phyloP scores from a whole-genome alignment of 1,139 yeast species.

The Saccharomyces hybrid region DNA sequence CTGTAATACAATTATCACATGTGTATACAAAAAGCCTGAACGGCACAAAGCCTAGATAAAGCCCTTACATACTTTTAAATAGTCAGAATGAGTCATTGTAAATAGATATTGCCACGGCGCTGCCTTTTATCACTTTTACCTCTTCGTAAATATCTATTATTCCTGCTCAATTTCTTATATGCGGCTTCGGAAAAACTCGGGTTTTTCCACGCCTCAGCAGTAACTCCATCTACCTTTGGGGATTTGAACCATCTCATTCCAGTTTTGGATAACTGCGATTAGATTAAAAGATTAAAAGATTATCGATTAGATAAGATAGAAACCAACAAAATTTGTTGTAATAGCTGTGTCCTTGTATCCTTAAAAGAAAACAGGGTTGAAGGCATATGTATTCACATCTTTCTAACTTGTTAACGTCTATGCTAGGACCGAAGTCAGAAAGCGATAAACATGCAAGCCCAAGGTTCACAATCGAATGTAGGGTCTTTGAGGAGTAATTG shows the following conservation, averaged over 20 bases:
- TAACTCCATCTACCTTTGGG: not conserved
- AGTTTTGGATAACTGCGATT: not conserved
- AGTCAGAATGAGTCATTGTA: constrained; percentile 1
- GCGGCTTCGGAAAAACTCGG: not conserved
- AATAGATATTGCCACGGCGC: not conserved
- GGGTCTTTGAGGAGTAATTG: not conserved
- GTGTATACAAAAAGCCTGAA: constrained; percentile 22
- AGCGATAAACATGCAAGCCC: not conserved
- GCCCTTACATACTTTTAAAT: not conserved
- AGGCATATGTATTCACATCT: not conserved
- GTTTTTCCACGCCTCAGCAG: not conserved
- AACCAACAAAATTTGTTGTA: not conserved
- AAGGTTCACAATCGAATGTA: not conserved
- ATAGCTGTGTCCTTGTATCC: not conserved
- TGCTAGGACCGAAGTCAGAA: not conserved
- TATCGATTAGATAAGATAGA: not conserved
- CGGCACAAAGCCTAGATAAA: constrained; percentile 3
- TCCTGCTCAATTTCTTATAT: not conserved
- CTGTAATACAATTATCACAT: constrained; percentile 19
- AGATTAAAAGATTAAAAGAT: not conserved
- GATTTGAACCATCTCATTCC: not conserved
- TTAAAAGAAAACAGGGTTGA: not conserved
- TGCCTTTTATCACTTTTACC: not conserved
- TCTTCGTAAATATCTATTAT: not conserved
- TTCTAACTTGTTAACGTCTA: not conserved